Percentiles rank a stretch among this genome's conserved stretches.
These are phyloP conservation scores for Candida glucosophila DNA, from an alignment of 1,139 yeast species.

Conservation along the genomic window DNA sequence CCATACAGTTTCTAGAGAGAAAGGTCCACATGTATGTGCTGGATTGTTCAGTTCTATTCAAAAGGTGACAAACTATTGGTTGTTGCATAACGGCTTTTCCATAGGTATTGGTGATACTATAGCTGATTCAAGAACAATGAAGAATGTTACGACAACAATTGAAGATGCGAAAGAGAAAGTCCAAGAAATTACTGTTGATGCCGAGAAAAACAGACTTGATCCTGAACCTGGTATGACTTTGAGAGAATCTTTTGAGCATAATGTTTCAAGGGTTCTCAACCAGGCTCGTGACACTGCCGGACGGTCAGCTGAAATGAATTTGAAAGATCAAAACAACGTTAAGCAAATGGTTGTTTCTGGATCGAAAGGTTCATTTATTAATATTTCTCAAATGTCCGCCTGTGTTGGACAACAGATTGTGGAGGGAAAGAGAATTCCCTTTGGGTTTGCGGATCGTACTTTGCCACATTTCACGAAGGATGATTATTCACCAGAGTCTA, in stretches of 20 bases:
- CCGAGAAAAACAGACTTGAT: slow-evolving; percentile 78
- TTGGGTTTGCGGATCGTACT: slow-evolving; percentile 92
- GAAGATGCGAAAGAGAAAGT: slow-evolving; percentile 89
- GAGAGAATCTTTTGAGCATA: slow-evolving; percentile 96
- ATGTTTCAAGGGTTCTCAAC: slow-evolving; percentile 88
- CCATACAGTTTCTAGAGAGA: slow-evolving; percentile 95
- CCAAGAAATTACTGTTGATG: slow-evolving; percentile 84
- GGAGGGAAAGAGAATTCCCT: slow-evolving; percentile 98
- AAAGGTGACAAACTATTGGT: slow-evolving; percentile 94
- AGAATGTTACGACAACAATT: slow-evolving; percentile 84
- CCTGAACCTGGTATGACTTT: slow-evolving; percentile 99
- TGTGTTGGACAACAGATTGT: slow-evolving; percentile 99
- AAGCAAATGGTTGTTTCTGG: slow-evolving; percentile 99
- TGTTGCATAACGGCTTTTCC: slow-evolving; percentile 92
- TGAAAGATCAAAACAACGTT: slow-evolving; percentile 90
- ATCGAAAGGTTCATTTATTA: slow-evolving; percentile 97
- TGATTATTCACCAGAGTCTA: slow-evolving; percentile 96
- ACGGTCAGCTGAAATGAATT: slow-evolving; percentile 93
- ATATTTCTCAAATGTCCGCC: slow-evolving; percentile 99
- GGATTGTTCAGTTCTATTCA: slow-evolving; percentile 88
- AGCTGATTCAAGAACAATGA: slow-evolving; percentile 96
- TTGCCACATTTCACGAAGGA: slow-evolving; percentile 97
- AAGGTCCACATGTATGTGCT: slow-evolving; percentile 88
- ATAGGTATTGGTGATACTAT: slow-evolving; percentile 99
- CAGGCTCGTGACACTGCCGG: slow-evolving; percentile 99